Evolutionary conservation across 2,329 filamentous ascomycete species (phyloP).

Genomic region (Lecanicillium sp.): DNA sequence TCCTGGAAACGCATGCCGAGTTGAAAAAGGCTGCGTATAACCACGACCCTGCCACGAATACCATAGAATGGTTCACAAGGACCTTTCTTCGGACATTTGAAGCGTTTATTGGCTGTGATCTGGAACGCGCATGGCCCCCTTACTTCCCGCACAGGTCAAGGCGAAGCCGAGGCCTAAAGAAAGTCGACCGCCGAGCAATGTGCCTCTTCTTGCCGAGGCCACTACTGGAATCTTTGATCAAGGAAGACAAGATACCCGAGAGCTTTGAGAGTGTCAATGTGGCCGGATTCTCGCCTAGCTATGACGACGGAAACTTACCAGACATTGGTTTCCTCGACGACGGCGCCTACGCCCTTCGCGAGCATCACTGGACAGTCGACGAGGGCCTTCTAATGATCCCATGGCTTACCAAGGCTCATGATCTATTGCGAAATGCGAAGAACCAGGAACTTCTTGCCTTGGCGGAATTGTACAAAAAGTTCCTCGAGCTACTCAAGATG

Average conservation of each 20-base stretch:
- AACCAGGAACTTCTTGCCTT: neutral
- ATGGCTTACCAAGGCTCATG: neutral
- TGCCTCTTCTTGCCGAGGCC: neutral
- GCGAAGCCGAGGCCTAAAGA: neutral
- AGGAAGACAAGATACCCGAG: neutral
- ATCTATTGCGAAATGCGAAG: too few species aligned
- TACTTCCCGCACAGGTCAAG: too few species aligned
- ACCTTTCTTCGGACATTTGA: too few species aligned
- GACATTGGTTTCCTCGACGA: neutral
- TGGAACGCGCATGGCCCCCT: too few species aligned
- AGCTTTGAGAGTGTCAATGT: too few species aligned
- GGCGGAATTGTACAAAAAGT: neutral
- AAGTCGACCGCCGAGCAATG: neutral
- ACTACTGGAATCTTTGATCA: neutral
- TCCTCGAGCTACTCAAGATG: neutral
- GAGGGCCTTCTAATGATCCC: neutral
- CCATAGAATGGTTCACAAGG: neutral
- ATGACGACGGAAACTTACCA: too few species aligned
- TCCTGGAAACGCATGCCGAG: too few species aligned
- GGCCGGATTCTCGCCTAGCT: too few species aligned
- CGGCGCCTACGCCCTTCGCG: neutral
- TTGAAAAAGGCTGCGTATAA: too few species aligned
- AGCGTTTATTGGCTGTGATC: too few species aligned
- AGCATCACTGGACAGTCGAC: neutral
- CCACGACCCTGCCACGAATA: too few species aligned